Percentiles rank a stretch among this genome's conserved stretches.
phyloP scores from a whole-genome alignment of 352 stramenopile genomes.

The Globisporangium perplexum region DNA sequence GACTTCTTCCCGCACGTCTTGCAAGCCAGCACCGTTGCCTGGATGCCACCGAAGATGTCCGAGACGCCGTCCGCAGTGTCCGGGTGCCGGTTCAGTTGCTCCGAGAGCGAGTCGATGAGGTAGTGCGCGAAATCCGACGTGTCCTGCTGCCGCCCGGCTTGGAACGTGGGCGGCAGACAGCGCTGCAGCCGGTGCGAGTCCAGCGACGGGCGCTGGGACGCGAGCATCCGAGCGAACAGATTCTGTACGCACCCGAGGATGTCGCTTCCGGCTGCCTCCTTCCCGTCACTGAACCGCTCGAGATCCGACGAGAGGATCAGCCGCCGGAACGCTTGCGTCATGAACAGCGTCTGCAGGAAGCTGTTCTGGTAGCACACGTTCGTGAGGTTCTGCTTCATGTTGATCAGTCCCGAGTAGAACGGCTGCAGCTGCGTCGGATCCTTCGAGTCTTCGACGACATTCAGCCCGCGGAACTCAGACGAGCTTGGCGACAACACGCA shows the following conservation, averaged over 20 bases:
- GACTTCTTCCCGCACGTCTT: conserved; percentile 79
- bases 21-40: conserved; percentile 79
- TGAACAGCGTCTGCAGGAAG: conserved; percentile 84
- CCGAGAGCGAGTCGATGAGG: conserved; percentile 71
- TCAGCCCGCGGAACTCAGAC: conserved; percentile 65
- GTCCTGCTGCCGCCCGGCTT: conserved; percentile 80
- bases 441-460: conserved; percentile 26
- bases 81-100: conserved; percentile 62
- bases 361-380: conserved; percentile 91
- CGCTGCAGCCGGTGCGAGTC: conserved; percentile 66
- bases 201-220: conserved; percentile 59
- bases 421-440: conserved; percentile 40
- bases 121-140: conserved; percentile 87
- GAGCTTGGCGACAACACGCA: conserved; percentile 45
- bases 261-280: conserved; percentile 21
- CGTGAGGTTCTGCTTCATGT: conserved; percentile 88
- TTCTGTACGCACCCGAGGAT: conserved; percentile 63
- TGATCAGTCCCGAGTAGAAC: conserved; percentile 81
- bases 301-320: conserved; percentile 59
- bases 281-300: conserved; percentile 29
- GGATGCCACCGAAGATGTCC: conserved; percentile 71
- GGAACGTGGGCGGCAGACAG: conserved; percentile 66
- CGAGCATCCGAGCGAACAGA: conserved; percentile 66
- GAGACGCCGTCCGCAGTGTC: conserved; percentile 52
- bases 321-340: conserved; percentile 78